Conservation (phyloP, 371 early-diverging fungal genomes). For the Mucor circinelloides region DNA sequence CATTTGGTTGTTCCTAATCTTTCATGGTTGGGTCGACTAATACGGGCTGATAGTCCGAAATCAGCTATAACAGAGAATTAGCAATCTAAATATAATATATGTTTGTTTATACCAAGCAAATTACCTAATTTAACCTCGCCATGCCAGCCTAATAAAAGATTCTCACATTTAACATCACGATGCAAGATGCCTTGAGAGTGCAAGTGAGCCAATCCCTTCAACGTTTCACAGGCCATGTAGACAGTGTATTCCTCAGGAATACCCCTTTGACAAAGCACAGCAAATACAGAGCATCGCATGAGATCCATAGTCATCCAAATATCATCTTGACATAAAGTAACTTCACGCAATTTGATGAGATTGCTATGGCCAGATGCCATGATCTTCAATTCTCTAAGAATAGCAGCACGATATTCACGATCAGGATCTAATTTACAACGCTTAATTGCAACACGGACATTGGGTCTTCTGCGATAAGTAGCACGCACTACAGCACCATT, state of each 20-base stretch:
- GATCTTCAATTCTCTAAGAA: constrained; percentile 47
- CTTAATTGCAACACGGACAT: constrained; percentile 45
- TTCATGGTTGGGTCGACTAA: constrained; percentile 39
- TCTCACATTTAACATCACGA: constrained; percentile 58
- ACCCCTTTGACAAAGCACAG: constrained; percentile 46
- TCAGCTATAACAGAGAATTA: constrained; percentile 30
- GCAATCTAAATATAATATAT: not conserved
- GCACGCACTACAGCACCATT: constrained; percentile 51
- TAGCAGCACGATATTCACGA: constrained; percentile 48
- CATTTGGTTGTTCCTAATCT: constrained; percentile 63
- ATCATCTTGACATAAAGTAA: constrained; percentile 41
- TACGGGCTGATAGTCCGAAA: constrained; percentile 52
- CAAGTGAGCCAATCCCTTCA: constrained; percentile 43
- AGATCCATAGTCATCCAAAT: constrained; percentile 54
- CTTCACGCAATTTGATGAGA: constrained; percentile 46
- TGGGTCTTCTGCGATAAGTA: constrained; percentile 34
- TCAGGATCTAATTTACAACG: constrained; percentile 48
- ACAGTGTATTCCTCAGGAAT: constrained; percentile 48
- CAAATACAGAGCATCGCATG: constrained; percentile 52
- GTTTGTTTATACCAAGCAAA: not conserved
- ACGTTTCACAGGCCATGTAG: constrained; percentile 41
- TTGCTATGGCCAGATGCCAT: constrained; percentile 50
- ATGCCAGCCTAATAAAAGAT: constrained; percentile 48
- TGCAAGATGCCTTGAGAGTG: constrained; percentile 51
- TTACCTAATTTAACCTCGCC: constrained; percentile 54